Base-by-base conservation (phyloP, 1,139 yeast genomes). In the Spencermartinsiella ligniputridi region DNA sequence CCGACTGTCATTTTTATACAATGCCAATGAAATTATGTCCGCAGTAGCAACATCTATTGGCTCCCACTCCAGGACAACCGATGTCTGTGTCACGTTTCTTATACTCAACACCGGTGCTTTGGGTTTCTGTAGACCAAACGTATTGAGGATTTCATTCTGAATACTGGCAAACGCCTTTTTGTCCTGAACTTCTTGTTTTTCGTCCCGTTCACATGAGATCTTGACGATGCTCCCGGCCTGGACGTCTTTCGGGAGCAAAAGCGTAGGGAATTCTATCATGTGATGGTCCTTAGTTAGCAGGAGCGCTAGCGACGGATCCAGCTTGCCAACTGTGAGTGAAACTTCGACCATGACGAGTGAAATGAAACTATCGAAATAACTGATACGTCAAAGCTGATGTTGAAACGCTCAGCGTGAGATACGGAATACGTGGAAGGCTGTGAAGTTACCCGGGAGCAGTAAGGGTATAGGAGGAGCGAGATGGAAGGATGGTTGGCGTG, bases 31-130 rank as follows among this genome's bases (percentile, higher is more conserved):
- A 61, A 83, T 84, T 58, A 94, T 73, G 44, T 77, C 78, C 3
- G 97, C 82, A 1, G 96, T 84, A 8, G 96, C 97, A 50, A 89
- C 70, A 43, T 85, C 81, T 45, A 92, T 71, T 16, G 81, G 77
- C 52, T 89, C 96, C 98, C 98, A 92, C 63, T 88, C 95, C 51
- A 92, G 74, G 29, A 90, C 97, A 62, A 95, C 88, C 46, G 94
- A 82, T 0, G 99, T 92, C 64, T 94, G 98, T 2, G 98, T 92
- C 38, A 84, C 81, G 61, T 92, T 92, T 47, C 79, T 76, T 34
- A 83, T 72, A 46, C 76, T 75, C 53, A 92, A 73, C n/a, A 70
- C 71, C 0, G 98, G 99, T 1, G 75, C 60, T 49, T 75, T 63
- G 13, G 99, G 98, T 52, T 78, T 76, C 48, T 78, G 71, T 22